A percentile compares a stretch with the other conserved stretches of the same genome.
phyloP scores from a whole-genome alignment of 2,329 filamentous ascomycete species.

The Arthrobotrys conoides region DNA sequence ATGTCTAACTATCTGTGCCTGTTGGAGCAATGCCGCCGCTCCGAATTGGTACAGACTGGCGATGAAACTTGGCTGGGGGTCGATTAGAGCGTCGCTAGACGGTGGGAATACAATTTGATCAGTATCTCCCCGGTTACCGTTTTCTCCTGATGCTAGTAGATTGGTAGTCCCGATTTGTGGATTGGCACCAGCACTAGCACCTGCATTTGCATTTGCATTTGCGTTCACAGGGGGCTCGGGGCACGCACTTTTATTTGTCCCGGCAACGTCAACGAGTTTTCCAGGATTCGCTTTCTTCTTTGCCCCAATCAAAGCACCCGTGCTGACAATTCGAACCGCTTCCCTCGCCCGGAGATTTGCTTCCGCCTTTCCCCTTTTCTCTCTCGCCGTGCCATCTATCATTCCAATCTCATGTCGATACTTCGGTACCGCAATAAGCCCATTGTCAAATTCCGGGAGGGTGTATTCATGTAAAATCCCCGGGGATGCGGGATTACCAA shows the following conservation, averaged over 20 bases:
- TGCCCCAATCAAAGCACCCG: background rate
- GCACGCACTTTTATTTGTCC: no score
- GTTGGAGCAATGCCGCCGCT: background rate
- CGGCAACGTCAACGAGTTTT: no score
- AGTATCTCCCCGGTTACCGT: background rate
- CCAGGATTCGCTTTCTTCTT: no score
- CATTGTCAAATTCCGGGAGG: background rate
- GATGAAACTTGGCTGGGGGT: background rate
- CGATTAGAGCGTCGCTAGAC: background rate
- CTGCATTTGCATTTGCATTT: background rate
- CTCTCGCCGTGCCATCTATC: background rate
- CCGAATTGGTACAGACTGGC: background rate
- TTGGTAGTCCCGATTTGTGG: no score
- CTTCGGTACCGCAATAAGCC: constrained; percentile 1
- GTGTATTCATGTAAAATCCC: background rate
- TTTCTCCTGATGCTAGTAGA: no score
- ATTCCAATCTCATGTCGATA: background rate
- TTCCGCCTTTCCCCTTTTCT: background rate
- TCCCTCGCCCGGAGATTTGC: background rate
- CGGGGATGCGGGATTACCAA: background rate
- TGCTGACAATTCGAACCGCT: background rate
- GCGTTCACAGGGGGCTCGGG: no score
- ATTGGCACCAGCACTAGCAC: no score
- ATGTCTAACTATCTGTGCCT: background rate
- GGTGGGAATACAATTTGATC: background rate